Evolutionary conservation across 768 basidiomycete genomes (phyloP).

Genomic region (Kwoniella sp.): DNA sequence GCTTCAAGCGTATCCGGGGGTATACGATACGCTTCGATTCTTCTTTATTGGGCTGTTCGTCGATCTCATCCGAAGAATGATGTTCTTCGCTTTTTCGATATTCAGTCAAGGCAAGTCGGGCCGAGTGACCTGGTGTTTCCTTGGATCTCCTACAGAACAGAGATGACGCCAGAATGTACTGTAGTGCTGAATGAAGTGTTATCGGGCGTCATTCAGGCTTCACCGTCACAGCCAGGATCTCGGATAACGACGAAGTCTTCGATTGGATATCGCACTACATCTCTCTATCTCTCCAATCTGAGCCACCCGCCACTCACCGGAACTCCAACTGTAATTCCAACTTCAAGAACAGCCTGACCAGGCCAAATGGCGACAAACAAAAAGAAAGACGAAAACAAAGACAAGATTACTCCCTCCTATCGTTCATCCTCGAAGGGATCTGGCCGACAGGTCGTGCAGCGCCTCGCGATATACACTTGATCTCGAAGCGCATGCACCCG

Average conservation of each 20-base stretch:
- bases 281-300: not conserved
- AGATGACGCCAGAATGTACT: too few species aligned
- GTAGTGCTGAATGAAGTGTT: too few species aligned
- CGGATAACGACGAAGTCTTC: constrained; percentile 14
- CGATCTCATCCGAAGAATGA: constrained; percentile 5
- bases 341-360: too few species aligned
- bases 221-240: constrained; percentile 7
- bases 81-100: not conserved
- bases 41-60: constrained; percentile 13
- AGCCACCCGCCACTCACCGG: too few species aligned
- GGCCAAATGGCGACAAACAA: too few species aligned
- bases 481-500: not conserved
- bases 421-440: constrained; percentile 8
- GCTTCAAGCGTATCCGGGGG: not conserved
- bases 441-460: constrained; percentile 8
- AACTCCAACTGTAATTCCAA: not conserved
- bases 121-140: too few species aligned
- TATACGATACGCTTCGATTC: constrained; percentile 16
- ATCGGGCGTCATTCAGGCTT: too few species aligned
- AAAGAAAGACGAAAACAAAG: too few species aligned
- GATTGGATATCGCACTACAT: constrained; percentile 22
- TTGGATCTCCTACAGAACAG: too few species aligned
- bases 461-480: constrained; percentile 5
- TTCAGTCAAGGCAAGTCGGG: constrained; percentile 8
- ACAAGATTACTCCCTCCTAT: constrained; percentile 3